Conservation (phyloP, 805 yeast species). For the Alloascoidea hylecoeti region DNA sequence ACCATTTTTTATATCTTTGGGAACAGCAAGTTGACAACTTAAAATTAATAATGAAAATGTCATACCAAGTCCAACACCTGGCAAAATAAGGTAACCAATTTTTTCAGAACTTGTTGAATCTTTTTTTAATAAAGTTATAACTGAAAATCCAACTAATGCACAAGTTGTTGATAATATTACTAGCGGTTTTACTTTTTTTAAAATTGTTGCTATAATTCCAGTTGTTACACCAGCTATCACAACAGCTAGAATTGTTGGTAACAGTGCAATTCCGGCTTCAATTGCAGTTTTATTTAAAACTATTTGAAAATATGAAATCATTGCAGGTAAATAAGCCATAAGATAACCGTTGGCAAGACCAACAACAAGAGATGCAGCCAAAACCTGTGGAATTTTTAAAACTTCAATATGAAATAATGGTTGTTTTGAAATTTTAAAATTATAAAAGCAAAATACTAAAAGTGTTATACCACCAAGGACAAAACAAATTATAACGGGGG, state of each 20-base stretch:
- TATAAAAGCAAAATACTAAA: slow-evolving; percentile 23
- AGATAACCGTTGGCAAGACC: not conserved
- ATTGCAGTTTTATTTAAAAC: not conserved
- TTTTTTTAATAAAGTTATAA: slow-evolving; percentile 24
- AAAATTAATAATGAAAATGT: slow-evolving; percentile 29
- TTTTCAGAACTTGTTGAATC: slow-evolving; percentile 21
- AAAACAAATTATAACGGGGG: slow-evolving; percentile 34
- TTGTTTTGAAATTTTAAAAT: slow-evolving; percentile 24
- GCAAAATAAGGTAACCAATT: slow-evolving; percentile 30
- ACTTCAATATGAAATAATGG: slow-evolving; percentile 33
- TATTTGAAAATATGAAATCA: not conserved
- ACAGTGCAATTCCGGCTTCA: not conserved
- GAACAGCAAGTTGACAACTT: slow-evolving; percentile 32
- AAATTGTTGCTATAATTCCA: not conserved
- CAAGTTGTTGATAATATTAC: slow-evolving; percentile 20
- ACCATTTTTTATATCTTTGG: slow-evolving; percentile 35
- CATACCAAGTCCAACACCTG: slow-evolving; percentile 34
- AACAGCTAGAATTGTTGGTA: not conserved
- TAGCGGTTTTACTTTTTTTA: slow-evolving; percentile 22
- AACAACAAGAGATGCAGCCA: slow-evolving; percentile 13
- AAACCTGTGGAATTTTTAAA: slow-evolving; percentile 20
- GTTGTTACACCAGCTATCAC: not conserved
- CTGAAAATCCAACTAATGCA: slow-evolving; percentile 29
- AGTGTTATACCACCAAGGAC: slow-evolving; percentile 27
- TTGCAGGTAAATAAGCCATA: not conserved